A percentile compares a stretch with the other conserved stretches of the same genome.
Evolutionary conservation across 2,329 filamentous ascomycete genomes (phyloP).

Genomic region (Fusarium coffeatum): DNA sequence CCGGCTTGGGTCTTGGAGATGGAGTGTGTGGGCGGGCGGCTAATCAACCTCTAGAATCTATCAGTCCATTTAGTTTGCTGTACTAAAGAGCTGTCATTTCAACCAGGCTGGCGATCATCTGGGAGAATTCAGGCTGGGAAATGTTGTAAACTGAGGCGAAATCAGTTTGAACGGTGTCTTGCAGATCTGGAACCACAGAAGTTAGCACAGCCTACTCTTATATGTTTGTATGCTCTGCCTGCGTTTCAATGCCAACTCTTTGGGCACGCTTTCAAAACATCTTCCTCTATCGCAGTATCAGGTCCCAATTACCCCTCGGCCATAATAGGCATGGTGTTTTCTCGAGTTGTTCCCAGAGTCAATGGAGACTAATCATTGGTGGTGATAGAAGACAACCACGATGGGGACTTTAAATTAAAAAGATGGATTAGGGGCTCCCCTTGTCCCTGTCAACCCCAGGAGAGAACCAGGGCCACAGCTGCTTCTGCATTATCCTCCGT

Average conservation of each 20-base stretch:
- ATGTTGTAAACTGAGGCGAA: slow-evolving; percentile 6
- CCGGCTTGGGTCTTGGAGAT: slow-evolving; percentile 5
- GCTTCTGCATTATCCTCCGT: slow-evolving; percentile 30
- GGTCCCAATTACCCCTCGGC: slow-evolving; percentile 14
- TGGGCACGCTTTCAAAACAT: slow-evolving; percentile 9
- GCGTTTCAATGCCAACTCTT: slow-evolving; percentile 22
- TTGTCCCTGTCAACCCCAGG: slow-evolving; percentile 14
- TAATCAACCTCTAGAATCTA: slow-evolving; percentile 24
- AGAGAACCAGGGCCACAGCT: slow-evolving; percentile 9
- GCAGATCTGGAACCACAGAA: background rate
- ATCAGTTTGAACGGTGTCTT: background rate
- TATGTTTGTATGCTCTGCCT: slow-evolving; percentile 1
- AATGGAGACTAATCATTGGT: slow-evolving; percentile 14
- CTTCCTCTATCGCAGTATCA: slow-evolving; percentile 4
- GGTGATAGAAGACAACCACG: slow-evolving; percentile 33
- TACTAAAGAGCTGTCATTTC: slow-evolving; percentile 27
- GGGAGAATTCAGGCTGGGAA: slow-evolving; percentile 6
- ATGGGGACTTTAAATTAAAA: slow-evolving; percentile 41
- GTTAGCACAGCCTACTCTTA: background rate
- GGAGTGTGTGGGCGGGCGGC: slow-evolving; percentile 22
- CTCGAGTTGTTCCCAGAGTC: background rate
- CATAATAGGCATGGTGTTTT: slow-evolving; percentile 31
- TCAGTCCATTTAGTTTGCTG: slow-evolving; percentile 17
- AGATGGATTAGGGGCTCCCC: slow-evolving; percentile 19
- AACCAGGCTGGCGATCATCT: slow-evolving; percentile 19